Conservation (phyloP, 805 yeast species). For the Lipomyces yamadae region DNA sequence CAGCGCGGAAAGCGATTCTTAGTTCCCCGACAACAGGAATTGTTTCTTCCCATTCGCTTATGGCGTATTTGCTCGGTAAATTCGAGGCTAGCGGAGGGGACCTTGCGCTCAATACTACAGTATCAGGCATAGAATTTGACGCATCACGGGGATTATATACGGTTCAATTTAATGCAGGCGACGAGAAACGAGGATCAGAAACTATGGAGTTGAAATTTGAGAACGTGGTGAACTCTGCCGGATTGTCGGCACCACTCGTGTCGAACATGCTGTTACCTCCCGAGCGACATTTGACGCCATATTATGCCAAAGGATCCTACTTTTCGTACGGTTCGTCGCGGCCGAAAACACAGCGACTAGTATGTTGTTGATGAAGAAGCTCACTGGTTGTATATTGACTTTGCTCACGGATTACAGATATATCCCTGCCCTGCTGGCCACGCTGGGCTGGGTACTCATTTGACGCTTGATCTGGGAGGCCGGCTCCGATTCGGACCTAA, state of each 20-base stretch:
- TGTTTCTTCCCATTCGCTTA: constrained; percentile 75
- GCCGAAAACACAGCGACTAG: constrained; percentile 58
- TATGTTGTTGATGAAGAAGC: constrained; percentile 12
- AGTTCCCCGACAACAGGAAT: constrained; percentile 86
- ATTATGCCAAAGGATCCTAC: constrained; percentile 86
- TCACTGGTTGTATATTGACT: background rate
- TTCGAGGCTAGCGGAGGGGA: constrained; percentile 68
- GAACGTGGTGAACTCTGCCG: constrained; percentile 76
- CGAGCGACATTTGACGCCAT: constrained; percentile 60
- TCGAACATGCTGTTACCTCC: constrained; percentile 71
- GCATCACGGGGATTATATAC: constrained; percentile 35
- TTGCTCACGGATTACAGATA: constrained; percentile 43
- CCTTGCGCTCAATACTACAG: constrained; percentile 64
- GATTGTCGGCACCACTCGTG: constrained; percentile 72
- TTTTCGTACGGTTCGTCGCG: constrained; percentile 58
- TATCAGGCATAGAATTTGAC: constrained; percentile 48
- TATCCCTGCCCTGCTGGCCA: constrained; percentile 79
- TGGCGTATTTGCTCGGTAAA: constrained; percentile 60
- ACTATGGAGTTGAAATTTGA: constrained; percentile 55
- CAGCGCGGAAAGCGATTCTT: constrained; percentile 64
- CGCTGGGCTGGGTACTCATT: constrained; percentile 84
- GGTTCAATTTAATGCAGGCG: constrained; percentile 38
- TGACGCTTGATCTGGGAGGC: constrained; percentile 82
- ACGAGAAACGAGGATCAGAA: constrained; percentile 42
- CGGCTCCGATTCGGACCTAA: constrained; percentile 87